These are phyloP conservation scores for Sporodiniella umbellata DNA, from an alignment of 371 early-diverging fungal species.

Conservation along the genomic window DNA sequence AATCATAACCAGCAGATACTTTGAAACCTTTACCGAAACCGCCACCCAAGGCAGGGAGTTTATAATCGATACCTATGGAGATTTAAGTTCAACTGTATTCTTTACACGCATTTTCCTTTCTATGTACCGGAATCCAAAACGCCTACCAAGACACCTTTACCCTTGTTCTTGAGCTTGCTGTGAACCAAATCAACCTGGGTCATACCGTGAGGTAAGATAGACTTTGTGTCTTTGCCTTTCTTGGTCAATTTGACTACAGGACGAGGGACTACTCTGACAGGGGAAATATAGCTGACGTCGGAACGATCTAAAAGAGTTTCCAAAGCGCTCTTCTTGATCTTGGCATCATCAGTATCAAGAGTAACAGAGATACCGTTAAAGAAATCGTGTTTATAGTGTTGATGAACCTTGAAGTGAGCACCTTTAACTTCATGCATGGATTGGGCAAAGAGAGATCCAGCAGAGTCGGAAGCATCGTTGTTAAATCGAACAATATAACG, in stretches of 20 bases:
- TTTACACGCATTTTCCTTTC: conserved; percentile 9
- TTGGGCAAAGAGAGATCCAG: conserved; percentile 13
- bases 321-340: conserved; percentile 9
- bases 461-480: background rate
- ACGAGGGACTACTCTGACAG: conserved; percentile 25
- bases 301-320: conserved; percentile 20
- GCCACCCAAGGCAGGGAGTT: conserved; percentile 72
- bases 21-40: conserved; percentile 61
- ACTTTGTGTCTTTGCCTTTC: conserved; percentile 2
- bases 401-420: conserved; percentile 20
- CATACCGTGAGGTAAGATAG: conserved; percentile 31
- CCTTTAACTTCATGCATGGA: conserved; percentile 20
- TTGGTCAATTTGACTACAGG: conserved; percentile 13
- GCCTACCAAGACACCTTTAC: conserved; percentile 71
- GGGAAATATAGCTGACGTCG: conserved; percentile 26
- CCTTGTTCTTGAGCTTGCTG: conserved; percentile 42
- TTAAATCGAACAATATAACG: conserved; percentile 36
- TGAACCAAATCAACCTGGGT: conserved; percentile 46
- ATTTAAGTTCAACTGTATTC: too few species aligned
- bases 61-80: conserved; percentile 54
- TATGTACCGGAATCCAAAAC: conserved; percentile 64
- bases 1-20: conserved; percentile 58
- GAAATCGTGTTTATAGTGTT: conserved; percentile 27
- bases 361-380: conserved; percentile 35
- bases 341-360: conserved; percentile 15